These are phyloP conservation scores for Ustilago sp. DNA, from an alignment of 1,284 basidiomycete genomes.

Conservation along the genomic window DNA sequence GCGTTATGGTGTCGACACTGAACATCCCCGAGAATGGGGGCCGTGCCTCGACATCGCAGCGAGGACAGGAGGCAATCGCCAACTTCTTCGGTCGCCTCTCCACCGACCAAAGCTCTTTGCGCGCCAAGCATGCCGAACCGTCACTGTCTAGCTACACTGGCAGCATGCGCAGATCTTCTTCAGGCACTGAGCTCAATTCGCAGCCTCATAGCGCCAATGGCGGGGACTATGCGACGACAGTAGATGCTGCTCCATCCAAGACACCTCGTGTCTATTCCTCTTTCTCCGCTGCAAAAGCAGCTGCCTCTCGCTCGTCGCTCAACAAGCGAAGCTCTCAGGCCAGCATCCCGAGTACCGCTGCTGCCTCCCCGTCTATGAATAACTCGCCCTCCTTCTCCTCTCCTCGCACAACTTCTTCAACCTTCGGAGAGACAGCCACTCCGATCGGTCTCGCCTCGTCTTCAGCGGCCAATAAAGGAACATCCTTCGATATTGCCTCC, in stretches of 20 bases:
- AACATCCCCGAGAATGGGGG: constrained; percentile 13
- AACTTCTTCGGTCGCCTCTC: constrained; percentile 48
- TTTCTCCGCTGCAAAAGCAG: constrained; percentile 44
- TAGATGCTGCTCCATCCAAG: constrained; percentile 9
- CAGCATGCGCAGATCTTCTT: constrained; percentile 39
- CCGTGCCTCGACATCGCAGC: constrained; percentile 27
- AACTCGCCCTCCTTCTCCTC: constrained; percentile 37
- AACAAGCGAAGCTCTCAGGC: constrained; percentile 32
- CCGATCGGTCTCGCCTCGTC: constrained; percentile 10
- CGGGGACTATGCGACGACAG: constrained; percentile 10
- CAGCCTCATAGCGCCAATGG: constrained; percentile 32
- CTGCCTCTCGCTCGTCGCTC: constrained; percentile 46
- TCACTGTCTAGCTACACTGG: constrained; percentile 37
- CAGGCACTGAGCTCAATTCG: constrained; percentile 35
- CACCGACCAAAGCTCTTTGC: constrained; percentile 26
- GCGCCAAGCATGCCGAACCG: constrained; percentile 22
- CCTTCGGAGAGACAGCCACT: constrained; percentile 6
- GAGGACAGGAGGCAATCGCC: constrained; percentile 43
- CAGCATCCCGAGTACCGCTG: constrained; percentile 18
- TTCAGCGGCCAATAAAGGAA: constrained; percentile 11
- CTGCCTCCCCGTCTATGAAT: constrained; percentile 25
- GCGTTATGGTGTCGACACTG: constrained; percentile 25
- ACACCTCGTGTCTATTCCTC: constrained; percentile 39
- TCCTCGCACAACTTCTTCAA: constrained; percentile 19
- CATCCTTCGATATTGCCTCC: constrained; percentile 25